A percentile compares a stretch with the other conserved stretches of the same genome.
phyloP scores from a whole-genome alignment of 805 yeast genomes.

The Brettanomyces bruxellensis region DNA sequence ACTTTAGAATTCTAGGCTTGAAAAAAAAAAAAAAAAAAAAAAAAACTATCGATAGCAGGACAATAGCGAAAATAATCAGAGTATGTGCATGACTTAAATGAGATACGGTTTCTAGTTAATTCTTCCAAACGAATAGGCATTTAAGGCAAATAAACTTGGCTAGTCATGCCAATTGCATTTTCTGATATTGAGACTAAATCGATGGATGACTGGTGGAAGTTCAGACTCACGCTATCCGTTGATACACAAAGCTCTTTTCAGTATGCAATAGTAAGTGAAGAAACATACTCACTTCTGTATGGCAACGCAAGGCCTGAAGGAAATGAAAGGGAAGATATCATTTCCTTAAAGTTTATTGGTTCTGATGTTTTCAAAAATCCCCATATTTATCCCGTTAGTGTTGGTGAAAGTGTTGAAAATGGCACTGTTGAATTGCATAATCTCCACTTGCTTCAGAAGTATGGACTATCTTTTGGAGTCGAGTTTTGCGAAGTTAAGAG shows the following conservation, averaged over 20 bases:
- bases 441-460: slow-evolving; percentile 25
- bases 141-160: too few relatives aligned
- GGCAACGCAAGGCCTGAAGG: slow-evolving; percentile 4
- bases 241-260: slow-evolving; percentile 12
- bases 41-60: too few relatives aligned
- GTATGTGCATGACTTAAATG: too few relatives aligned
- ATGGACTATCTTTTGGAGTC: slow-evolving; percentile 34
- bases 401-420: slow-evolving; percentile 16
- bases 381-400: slow-evolving; percentile 28
- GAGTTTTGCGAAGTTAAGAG: slow-evolving; percentile 30
- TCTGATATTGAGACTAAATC: too few relatives aligned
- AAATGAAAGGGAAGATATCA: slow-evolving; percentile 3
- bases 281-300: slow-evolving; percentile 8
- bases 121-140: too few relatives aligned
- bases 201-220: background rate
- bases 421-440: slow-evolving; percentile 32
- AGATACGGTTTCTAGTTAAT: too few relatives aligned
- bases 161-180: too few relatives aligned
- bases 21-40: too few relatives aligned
- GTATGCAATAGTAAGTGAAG: slow-evolving; percentile 11
- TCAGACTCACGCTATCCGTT: slow-evolving; percentile 12
- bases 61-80: too few relatives aligned
- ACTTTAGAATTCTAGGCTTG: too few relatives aligned
- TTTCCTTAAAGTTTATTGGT: slow-evolving; percentile 16
- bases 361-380: slow-evolving; percentile 17